Evolutionary conservation across 257 asterid species (phyloP), one percentile per base, ranked within the genome.

Genomic region (Nemophila menziesii): DNA sequence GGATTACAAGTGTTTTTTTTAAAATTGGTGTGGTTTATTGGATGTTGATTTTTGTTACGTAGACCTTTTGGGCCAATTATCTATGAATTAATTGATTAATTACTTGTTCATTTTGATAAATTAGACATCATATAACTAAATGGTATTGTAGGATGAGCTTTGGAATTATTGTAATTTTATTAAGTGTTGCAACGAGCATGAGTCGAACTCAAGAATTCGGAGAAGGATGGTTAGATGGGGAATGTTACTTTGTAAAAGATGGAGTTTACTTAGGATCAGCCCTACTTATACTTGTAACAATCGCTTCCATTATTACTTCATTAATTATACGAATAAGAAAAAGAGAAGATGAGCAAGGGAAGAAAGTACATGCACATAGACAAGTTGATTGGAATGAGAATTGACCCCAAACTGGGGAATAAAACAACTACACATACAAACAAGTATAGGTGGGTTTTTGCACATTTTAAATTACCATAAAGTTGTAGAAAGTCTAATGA

Each of bases 201-300:
- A 86, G 55, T 64, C 55, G 27, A 46, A 56, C 62, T 7, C 96
- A 86, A 46, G 56, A 26, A 1, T 46, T 67, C 17, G 94, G 96
- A 16, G 77, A 77, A 58, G 96, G 94, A 27, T 86, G 96, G 96
- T 44, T 82, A 56, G 80, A 79, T 58, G 85, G 93, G 16, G 80
- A 82, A 29, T 86, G 94, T 71, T 86, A 82, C 66, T 34, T 77
- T 6, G 94, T 79, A 9, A 82, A 60, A 63, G 79, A 77, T 55
- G 96, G 93, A 21, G 75, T 79, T 49, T 82, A 54, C 16, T 44
- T 55, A 17, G 80, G 72, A 23, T 80, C 94, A 1, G 82, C 75
- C 37, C n/a, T 68, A 8, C 58, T 86, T 24, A 67, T 68, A 36
- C 46, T 77, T 44, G 16, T 70, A 43, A 68, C 87, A 17, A 14